These are phyloP conservation scores for Crucihimalaya himalaica DNA, from an alignment of 345 rosid species.

Conservation along the genomic window DNA sequence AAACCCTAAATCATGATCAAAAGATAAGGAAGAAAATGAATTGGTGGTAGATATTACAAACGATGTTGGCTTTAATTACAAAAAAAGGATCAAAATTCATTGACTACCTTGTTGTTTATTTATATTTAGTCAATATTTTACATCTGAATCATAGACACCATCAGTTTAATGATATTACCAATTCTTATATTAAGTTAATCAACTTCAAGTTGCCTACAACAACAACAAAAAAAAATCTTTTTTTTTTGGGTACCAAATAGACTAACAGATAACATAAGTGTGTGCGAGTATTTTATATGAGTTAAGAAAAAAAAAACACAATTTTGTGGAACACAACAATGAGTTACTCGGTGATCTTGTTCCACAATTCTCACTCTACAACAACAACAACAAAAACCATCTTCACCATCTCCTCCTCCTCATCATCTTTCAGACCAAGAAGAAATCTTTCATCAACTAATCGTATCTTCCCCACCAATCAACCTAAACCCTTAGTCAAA, in stretches of 20 bases:
- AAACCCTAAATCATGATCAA: too few species aligned
- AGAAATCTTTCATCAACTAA: slow-evolving; percentile 28
- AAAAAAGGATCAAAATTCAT: too few species aligned
- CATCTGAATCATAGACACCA: neutral
- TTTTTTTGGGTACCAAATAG: neutral
- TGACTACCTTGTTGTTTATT: too few species aligned
- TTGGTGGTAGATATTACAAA: too few species aligned
- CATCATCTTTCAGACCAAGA: slow-evolving; percentile 45
- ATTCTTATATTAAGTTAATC: neutral
- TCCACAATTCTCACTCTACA: slow-evolving; percentile 26
- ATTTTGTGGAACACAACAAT: slow-evolving; percentile 11
- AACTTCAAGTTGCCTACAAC: neutral
- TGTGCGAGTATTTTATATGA: neutral
- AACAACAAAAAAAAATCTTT: neutral
- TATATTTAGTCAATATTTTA: too few species aligned
- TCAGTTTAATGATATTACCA: neutral
- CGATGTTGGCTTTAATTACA: too few species aligned
- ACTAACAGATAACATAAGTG: neutral
- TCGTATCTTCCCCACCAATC: slow-evolving; percentile 10
- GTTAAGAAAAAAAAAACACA: neutral
- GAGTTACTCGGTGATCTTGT: slow-evolving; percentile 37
- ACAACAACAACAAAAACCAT: slow-evolving; percentile 23
- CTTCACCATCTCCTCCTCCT: slow-evolving; percentile 38
- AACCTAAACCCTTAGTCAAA: slow-evolving; percentile 23
- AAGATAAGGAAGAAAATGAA: too few species aligned